These are phyloP conservation scores for Apiotrichum akiyoshidainum DNA, from an alignment of 1,284 basidiomycete species.

Conservation along the genomic window DNA sequence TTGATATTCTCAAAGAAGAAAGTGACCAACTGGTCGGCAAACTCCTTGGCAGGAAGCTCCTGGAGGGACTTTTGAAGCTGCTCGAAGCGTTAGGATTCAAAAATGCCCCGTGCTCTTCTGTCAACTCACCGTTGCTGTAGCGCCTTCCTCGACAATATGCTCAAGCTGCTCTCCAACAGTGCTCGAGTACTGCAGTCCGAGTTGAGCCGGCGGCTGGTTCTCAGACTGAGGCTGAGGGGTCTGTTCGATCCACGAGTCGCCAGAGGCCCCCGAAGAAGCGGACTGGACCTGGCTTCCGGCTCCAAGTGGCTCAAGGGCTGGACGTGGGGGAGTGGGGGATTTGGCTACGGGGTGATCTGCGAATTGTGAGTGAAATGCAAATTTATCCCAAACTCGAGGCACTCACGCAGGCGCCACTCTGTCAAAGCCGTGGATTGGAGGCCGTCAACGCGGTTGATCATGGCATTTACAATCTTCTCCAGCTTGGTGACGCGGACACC, in stretches of 20 bases:
- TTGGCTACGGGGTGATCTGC: conserved; percentile 35
- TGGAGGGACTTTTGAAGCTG: conserved; percentile 64
- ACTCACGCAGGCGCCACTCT: conserved; percentile 45
- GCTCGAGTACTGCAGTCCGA: conserved; percentile 32
- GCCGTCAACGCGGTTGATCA: conserved; percentile 37
- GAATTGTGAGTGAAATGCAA: background rate
- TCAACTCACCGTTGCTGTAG: conserved; percentile 33
- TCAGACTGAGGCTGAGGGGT: background rate
- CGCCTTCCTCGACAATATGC: conserved; percentile 77
- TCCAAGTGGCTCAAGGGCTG: conserved; percentile 10
- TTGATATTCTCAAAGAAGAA: conserved; percentile 62
- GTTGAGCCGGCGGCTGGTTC: background rate
- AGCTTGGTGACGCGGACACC: conserved; percentile 21
- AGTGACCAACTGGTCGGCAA: conserved; percentile 60
- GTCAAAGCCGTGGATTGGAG: conserved; percentile 34
- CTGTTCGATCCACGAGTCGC: background rate
- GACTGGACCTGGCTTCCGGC: conserved; percentile 8
- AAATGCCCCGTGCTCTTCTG: conserved; percentile 43
- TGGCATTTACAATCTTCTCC: conserved; percentile 42
- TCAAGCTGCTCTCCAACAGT: conserved; percentile 47
- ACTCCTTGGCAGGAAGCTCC: conserved; percentile 69
- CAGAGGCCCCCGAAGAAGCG: background rate
- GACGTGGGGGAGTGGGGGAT: conserved; percentile 28
- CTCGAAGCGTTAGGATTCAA: conserved; percentile 49
- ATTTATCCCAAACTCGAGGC: background rate